These are phyloP conservation scores for Rutstroemia sp. DNA, from an alignment of 2,329 filamentous ascomycete genomes.

Conservation along the genomic window DNA sequence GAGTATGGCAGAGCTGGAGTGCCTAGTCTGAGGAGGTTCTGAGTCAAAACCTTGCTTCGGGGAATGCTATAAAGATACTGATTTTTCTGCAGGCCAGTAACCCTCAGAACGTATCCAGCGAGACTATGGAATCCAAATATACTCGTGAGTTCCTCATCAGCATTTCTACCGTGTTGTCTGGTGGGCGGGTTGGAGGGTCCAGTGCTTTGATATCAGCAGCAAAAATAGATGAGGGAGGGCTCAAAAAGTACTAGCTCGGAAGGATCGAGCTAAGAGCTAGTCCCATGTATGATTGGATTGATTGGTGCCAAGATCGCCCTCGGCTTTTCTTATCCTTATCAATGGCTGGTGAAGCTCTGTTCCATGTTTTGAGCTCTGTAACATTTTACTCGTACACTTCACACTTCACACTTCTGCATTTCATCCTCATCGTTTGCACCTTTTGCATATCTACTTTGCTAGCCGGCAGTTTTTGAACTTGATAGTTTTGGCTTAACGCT, in stretches of 20 bases:
- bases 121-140: not conserved
- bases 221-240: not conserved
- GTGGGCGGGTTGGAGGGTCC: not conserved
- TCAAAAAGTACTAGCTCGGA: not conserved
- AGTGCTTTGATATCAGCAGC: not conserved
- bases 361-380: not conserved
- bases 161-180: slow-evolving; percentile 10
- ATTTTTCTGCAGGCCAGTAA: slow-evolving; percentile 23
- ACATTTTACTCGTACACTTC: not conserved
- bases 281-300: no score
- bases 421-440: no score
- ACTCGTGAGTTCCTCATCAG: not conserved
- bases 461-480: no score
- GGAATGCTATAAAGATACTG: slow-evolving; percentile 5
- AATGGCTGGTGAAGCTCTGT: not conserved
- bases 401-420: no score
- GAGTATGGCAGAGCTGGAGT: no score
- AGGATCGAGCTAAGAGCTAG: not conserved
- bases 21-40: no score
- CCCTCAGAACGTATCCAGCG: slow-evolving; percentile 18
- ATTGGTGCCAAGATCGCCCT: no score
- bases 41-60: no score
- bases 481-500: no score
- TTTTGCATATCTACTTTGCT: not conserved
- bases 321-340: no score